Conservation (phyloP, 352 stramenopile species). For the Saprolegnia diclina region DNA sequence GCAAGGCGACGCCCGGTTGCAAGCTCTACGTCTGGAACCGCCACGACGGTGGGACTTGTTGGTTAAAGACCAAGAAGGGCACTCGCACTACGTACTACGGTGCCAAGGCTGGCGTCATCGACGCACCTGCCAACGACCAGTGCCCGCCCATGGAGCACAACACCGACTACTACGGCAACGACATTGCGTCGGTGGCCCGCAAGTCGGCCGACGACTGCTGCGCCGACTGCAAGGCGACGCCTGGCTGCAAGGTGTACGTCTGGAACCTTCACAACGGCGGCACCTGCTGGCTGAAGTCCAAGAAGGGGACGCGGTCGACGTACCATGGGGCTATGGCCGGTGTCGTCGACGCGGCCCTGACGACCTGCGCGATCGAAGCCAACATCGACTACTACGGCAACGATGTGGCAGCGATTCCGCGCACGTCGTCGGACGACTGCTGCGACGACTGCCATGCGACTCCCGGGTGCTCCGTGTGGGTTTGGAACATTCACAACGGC, state of each 20-base stretch:
- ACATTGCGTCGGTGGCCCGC: neutral
- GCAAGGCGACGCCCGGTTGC: constrained; percentile 2
- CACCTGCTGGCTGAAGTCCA: constrained; percentile 18
- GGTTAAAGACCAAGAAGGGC: constrained; percentile 24
- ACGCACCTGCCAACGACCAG: neutral
- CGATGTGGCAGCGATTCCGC: neutral
- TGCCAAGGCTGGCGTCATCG: neutral
- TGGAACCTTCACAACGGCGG: constrained; percentile 10
- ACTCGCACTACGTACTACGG: neutral
- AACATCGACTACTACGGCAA: constrained; percentile 11
- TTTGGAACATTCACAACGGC: constrained; percentile 1
- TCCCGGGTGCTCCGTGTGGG: neutral
- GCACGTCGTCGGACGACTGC: neutral
- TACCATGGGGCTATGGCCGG: neutral
- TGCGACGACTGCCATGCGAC: neutral
- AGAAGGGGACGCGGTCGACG: neutral
- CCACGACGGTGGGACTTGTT: constrained; percentile 20
- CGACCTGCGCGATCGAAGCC: neutral
- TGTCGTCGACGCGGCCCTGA: neutral
- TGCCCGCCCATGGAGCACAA: too few relatives aligned
- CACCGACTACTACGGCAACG: too few relatives aligned
- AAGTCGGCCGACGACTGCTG: neutral
- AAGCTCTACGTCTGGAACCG: constrained; percentile 16
- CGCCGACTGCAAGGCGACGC: constrained; percentile 3
- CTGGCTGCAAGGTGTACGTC: constrained; percentile 21